Evolutionary conservation across 768 basidiomycete species (phyloP), one percentile per base, ranked within the genome.

Genomic region (Suillus paluster): DNA sequence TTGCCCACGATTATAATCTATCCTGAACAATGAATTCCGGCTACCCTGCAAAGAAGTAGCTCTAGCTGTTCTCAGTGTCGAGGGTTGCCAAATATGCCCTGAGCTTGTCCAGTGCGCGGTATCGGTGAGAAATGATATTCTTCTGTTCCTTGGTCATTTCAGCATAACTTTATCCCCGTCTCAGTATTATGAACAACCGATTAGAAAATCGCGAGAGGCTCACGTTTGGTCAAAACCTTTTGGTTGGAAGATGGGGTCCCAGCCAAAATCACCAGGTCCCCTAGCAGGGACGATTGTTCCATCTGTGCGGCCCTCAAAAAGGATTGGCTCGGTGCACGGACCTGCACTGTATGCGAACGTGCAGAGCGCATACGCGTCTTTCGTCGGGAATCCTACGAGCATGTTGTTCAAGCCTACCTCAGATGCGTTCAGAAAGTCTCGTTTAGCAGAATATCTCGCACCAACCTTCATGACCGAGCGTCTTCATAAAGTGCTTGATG

Each of bases 311-410:
- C 97, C 97, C 70, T 97, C 96, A 60, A 92, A 92, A 10, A 92
- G 74, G 53, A 95, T 78, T 0, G 94, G 93, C 61, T 94, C 89
- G 2, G 84, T 68, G 71, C 86, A 88, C 27, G 95, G 94, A 0
- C 95, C 94, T 0, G 89, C 80, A 42, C 90, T 91, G 73, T 97
- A 99, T 7, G 96, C 97, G 68, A 99, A 99, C 2, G 97, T 99
- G 77, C 97, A 99, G 8, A 98, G 80, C 0, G 97, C 96, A 69
- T 90, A 91, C 0, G 97, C 97, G 14, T 82, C 85, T 61, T 84
- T 91, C 1, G 86, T 90, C 0, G 83, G 77, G 71, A 98, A 98
- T 23, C 86, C 86, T 10, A 77, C 83, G 17, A 99, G 84, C 70
- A 99, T 78, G 53, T 81, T 88, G 73, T 97, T 96, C 23, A 99